Evolutionary conservation across 345 rosid genomes (phyloP).

Genomic region (Balakata baccata): DNA sequence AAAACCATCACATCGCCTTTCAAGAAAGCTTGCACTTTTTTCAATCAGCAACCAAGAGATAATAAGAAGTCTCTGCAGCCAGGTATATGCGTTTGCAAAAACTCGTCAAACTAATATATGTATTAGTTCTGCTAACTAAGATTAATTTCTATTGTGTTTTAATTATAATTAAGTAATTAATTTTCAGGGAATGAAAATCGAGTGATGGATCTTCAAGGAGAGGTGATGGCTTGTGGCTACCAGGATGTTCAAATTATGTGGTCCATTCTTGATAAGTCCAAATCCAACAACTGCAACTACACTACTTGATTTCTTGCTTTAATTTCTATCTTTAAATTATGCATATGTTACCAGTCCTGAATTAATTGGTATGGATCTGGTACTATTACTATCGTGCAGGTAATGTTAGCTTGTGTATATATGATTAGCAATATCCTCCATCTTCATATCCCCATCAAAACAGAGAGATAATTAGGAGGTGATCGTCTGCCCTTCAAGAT

Average conservation of each 20-base stretch:
- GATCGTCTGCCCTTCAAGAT: no score
- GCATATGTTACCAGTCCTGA: no score
- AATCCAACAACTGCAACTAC: constrained; percentile 41
- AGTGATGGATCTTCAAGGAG: constrained; percentile 72
- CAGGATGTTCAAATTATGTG: constrained; percentile 95
- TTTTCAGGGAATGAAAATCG: constrained; percentile 50
- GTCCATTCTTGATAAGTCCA: constrained; percentile 94
- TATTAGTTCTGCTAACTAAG: no score
- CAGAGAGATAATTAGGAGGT: no score
- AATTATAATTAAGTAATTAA: not conserved
- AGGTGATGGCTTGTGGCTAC: constrained; percentile 89
- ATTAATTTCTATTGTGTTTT: not conserved
- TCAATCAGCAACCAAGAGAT: constrained; percentile 49
- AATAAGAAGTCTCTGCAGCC: constrained; percentile 36
- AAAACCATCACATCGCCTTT: constrained; percentile 74
- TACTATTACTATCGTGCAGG: no score
- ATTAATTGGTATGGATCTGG: no score
- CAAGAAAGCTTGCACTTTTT: constrained; percentile 75
- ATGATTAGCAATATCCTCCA: no score
- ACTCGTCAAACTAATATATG: no score
- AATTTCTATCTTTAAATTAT: no score
- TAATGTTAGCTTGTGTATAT: no score
- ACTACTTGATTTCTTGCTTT: no score
- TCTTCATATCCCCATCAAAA: no score
- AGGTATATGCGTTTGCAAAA: constrained; percentile 21